Percentiles rank a stretch among this genome's conserved stretches.
Conservation (phyloP, 1,284 basidiomycete species). For the Apiotrichum porosum region DNA sequence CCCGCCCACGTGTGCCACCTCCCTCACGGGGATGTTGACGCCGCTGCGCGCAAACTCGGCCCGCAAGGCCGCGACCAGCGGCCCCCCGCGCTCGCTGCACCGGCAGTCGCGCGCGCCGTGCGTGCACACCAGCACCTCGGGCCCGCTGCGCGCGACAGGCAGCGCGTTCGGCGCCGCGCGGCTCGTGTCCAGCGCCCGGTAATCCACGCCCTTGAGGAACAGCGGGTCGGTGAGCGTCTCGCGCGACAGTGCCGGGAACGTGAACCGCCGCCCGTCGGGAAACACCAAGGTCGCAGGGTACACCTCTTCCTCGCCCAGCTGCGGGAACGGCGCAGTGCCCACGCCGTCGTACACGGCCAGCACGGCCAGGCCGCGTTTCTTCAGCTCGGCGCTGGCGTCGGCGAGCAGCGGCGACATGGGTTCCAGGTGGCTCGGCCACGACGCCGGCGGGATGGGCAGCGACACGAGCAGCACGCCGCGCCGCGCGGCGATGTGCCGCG, state of each 20-base stretch:
- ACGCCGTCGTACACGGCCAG: slow-evolving; percentile 38
- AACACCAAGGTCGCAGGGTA: slow-evolving; percentile 35
- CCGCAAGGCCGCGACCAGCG: slow-evolving; percentile 39
- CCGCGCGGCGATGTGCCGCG: background rate
- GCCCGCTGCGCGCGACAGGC: background rate
- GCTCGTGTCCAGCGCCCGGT: slow-evolving; percentile 8
- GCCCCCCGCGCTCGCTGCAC: slow-evolving; percentile 62
- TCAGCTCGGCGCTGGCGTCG: slow-evolving; percentile 14
- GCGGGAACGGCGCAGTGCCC: slow-evolving; percentile 4
- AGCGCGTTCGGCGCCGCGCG: background rate
- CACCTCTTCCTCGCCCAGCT: slow-evolving; percentile 11
- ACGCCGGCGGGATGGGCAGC: slow-evolving; percentile 30
- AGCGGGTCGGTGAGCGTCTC: slow-evolving; percentile 12
- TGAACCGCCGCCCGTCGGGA: slow-evolving; percentile 28
- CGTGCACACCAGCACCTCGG: slow-evolving; percentile 63
- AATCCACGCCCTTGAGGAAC: slow-evolving; percentile 14
- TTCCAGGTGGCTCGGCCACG: slow-evolving; percentile 42
- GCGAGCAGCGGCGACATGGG: slow-evolving; percentile 30
- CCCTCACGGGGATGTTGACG: slow-evolving; percentile 52
- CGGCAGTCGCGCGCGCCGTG: slow-evolving; percentile 67
- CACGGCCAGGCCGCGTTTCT: slow-evolving; percentile 22
- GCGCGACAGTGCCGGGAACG: slow-evolving; percentile 17
- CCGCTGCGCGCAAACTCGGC: slow-evolving; percentile 42
- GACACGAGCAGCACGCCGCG: slow-evolving; percentile 34
- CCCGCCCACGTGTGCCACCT: slow-evolving; percentile 75